These are phyloP conservation scores for Pleurotus eryngii DNA, from an alignment of 768 basidiomycete species.

Conservation along the genomic window DNA sequence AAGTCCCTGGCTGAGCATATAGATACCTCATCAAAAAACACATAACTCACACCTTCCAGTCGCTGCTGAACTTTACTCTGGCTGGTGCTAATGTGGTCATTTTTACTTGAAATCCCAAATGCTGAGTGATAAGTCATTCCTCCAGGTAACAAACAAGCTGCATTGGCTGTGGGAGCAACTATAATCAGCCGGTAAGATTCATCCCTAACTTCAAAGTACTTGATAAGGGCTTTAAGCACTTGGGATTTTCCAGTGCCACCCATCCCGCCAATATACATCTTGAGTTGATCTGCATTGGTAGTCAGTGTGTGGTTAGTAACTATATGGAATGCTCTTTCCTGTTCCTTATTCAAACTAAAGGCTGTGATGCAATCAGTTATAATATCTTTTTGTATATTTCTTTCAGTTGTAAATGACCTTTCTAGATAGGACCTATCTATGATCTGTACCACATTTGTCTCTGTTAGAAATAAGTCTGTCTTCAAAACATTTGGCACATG, in stretches of 20 bases:
- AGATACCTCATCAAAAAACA: conserved; percentile 40
- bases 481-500: too few relatives aligned
- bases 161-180: conserved; percentile 23
- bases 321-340: conserved; percentile 27
- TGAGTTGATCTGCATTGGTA: conserved; percentile 16
- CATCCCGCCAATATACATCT: conserved; percentile 31
- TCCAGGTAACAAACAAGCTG: conserved; percentile 19
- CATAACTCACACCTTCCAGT: conserved; percentile 25
- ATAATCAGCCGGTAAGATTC: conserved; percentile 23
- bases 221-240: conserved; percentile 23
- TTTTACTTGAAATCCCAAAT: conserved; percentile 5
- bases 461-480: too few relatives aligned
- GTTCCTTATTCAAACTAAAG: conserved; percentile 25
- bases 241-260: conserved; percentile 31
- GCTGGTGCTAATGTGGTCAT: not conserved
- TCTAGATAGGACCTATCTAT: conserved; percentile 23
- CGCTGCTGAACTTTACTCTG: conserved; percentile 12
- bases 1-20: conserved; percentile 34
- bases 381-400: not conserved
- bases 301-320: conserved; percentile 23
- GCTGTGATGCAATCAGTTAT: not conserved
- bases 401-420: conserved; percentile 5
- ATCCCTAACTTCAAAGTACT: conserved; percentile 20
- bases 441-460: conserved; percentile 7
- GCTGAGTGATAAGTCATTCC: conserved; percentile 24